phyloP scores from a whole-genome alignment of 768 basidiomycete species.

The Leccinum imitatum region DNA sequence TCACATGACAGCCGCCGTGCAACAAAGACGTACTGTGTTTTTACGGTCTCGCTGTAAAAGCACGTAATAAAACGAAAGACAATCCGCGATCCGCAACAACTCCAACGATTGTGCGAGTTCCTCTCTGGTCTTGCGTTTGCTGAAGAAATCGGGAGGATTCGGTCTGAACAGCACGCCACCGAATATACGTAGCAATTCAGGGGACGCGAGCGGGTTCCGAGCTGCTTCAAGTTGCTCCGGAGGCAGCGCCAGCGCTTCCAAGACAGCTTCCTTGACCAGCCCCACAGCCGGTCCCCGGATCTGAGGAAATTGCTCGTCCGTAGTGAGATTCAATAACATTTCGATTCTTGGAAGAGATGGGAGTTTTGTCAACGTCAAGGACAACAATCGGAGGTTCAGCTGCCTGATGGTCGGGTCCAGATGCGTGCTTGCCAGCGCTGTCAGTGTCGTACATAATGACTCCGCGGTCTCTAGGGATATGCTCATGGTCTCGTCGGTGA shows the following conservation, averaged over 20 bases:
- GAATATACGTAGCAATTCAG: conserved; percentile 54
- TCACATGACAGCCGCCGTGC: not conserved
- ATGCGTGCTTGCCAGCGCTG: conserved; percentile 60
- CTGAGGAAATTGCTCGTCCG: conserved; percentile 52
- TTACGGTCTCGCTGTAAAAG: conserved; percentile 54
- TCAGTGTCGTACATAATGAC: conserved; percentile 50
- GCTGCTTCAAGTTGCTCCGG: conserved; percentile 2
- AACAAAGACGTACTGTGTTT: conserved; percentile 47
- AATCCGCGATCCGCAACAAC: conserved; percentile 60
- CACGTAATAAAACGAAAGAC: conserved; percentile 67
- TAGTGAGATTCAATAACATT: conserved; percentile 53
- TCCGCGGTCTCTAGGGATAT: conserved; percentile 45
- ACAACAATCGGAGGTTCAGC: conserved; percentile 59
- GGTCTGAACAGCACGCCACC: conserved; percentile 60
- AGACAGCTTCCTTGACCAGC: conserved; percentile 63
- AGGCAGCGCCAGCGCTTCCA: conserved; percentile 47
- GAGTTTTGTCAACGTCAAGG: conserved; percentile 48
- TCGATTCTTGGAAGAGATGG: conserved; percentile 51
- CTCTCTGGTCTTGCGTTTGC: conserved; percentile 33
- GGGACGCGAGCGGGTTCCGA: conserved; percentile 51
- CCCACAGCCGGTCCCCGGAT: conserved; percentile 70
- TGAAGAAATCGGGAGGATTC: conserved; percentile 53
- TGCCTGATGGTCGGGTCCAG: conserved; percentile 58
- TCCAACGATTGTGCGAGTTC: conserved; percentile 58
- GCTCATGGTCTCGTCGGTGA: conserved; percentile 13